phyloP scores from a whole-genome alignment of 2,329 filamentous ascomycete species.

The Ceratocystis lukuohia region DNA sequence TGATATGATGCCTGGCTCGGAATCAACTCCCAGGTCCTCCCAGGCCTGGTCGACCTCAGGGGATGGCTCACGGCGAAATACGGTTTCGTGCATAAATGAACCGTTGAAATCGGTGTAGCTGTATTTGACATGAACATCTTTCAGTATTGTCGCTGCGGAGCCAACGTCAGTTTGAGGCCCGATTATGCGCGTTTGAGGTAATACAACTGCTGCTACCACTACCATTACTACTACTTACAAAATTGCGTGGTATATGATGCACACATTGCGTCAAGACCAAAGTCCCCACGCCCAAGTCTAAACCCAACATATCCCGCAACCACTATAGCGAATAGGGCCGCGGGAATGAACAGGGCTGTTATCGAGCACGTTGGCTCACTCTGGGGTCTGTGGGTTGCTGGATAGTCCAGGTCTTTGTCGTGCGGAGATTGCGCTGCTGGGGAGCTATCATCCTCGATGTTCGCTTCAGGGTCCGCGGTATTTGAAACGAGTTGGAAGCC shows the following conservation, averaged over 20 bases:
- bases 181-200: not conserved
- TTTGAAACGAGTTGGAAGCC: constrained; percentile 18
- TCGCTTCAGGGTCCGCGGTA: constrained; percentile 18
- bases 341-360: constrained; percentile 11
- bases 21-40: constrained; percentile 33
- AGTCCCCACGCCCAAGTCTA: constrained; percentile 17
- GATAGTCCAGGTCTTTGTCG: not conserved
- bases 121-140: constrained; percentile 27
- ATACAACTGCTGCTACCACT: too few species aligned
- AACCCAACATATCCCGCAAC: constrained; percentile 21
- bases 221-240: constrained; percentile 25
- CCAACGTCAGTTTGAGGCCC: not conserved
- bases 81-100: constrained; percentile 39
- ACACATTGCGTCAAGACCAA: constrained; percentile 22
- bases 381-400: not conserved
- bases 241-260: constrained; percentile 28
- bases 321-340: constrained; percentile 19
- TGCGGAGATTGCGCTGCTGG: not conserved
- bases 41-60: constrained; percentile 46
- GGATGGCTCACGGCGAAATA: constrained; percentile 37
- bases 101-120: constrained; percentile 38
- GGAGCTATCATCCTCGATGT: constrained; percentile 18
- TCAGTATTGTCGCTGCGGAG: constrained; percentile 26
- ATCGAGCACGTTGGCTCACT: constrained; percentile 13
- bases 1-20: constrained; percentile 35